Evolutionary conservation across 2,329 filamentous ascomycete genomes (phyloP).

Genomic region (Catunica adiposa): DNA sequence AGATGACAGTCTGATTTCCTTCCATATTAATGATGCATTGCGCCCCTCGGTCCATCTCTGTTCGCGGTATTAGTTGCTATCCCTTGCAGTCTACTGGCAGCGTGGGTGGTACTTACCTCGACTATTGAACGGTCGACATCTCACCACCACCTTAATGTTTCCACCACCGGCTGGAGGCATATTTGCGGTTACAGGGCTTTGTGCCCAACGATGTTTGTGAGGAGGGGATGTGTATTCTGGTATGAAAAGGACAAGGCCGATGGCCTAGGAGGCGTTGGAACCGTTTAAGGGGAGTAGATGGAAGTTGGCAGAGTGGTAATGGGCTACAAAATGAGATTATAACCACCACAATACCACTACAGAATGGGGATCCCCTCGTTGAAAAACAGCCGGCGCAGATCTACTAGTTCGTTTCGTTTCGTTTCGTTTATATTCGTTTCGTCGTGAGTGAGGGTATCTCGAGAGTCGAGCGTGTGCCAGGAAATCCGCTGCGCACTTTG

Average conservation of each 20-base stretch:
- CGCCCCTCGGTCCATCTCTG: slow-evolving; percentile 78
- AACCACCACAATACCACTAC: no score
- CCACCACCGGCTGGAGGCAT: slow-evolving; percentile 36
- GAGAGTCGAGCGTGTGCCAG: no score
- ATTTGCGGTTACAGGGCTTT: slow-evolving; percentile 1
- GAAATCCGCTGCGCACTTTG: no score
- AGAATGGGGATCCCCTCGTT: no score
- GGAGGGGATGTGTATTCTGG: neutral
- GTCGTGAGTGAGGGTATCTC: neutral
- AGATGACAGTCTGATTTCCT: slow-evolving; percentile 74
- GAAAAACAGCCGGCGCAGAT: neutral
- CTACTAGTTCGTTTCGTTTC: neutral
- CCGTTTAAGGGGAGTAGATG: no score
- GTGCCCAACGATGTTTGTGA: neutral
- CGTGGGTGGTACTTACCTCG: slow-evolving; percentile 45
- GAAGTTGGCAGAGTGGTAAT: neutral
- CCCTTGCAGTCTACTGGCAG: neutral
- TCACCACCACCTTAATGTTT: slow-evolving; percentile 99
- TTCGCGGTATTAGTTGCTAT: neutral
- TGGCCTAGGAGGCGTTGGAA: neutral
- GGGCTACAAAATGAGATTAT: neutral
- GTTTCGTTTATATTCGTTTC: neutral
- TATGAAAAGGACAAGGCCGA: neutral
- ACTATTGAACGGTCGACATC: slow-evolving; percentile 85
- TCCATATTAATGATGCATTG: slow-evolving; percentile 98